Evolutionary conservation across 2,329 filamentous ascomycete genomes (phyloP).

Genomic region (Trichoderma koningii): DNA sequence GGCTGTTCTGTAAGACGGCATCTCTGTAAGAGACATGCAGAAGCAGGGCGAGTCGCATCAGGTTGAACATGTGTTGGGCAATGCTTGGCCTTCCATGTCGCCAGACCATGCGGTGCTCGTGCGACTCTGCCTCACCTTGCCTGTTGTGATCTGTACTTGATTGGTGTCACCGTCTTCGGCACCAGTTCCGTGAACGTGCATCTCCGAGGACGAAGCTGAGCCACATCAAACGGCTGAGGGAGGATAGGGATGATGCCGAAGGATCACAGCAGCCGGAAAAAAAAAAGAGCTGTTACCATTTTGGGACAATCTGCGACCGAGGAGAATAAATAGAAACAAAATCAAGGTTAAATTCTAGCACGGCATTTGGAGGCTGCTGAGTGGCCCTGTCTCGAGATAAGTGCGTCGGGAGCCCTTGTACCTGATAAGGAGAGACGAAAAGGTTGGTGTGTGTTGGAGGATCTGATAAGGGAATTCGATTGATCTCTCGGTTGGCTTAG

Average conservation of each 20-base stretch:
- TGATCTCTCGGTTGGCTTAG: too few species aligned
- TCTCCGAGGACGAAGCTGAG: too few species aligned
- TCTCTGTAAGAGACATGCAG: neutral
- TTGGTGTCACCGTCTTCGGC: neutral
- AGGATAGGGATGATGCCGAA: too few species aligned
- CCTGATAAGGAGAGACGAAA: neutral
- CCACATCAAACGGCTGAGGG: neutral
- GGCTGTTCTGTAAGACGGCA: too few species aligned
- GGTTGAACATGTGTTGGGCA: neutral
- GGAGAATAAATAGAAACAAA: constrained; percentile 13
- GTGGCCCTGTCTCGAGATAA: neutral
- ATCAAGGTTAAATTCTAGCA: constrained; percentile 22
- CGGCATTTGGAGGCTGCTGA: constrained; percentile 15
- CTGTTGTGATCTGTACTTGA: neutral
- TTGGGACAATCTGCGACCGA: constrained; percentile 1
- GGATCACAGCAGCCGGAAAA: too few species aligned
- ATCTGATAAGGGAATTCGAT: neutral
- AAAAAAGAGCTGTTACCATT: neutral
- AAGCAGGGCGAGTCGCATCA: neutral
- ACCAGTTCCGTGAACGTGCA: too few species aligned
- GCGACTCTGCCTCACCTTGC: too few species aligned
- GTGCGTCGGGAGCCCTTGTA: neutral
- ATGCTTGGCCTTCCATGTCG: constrained; percentile 5
- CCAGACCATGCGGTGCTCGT: neutral
- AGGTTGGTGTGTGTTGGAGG: neutral